Conservation (phyloP, 1,139 yeast species). For the Protomyces gravidus region DNA sequence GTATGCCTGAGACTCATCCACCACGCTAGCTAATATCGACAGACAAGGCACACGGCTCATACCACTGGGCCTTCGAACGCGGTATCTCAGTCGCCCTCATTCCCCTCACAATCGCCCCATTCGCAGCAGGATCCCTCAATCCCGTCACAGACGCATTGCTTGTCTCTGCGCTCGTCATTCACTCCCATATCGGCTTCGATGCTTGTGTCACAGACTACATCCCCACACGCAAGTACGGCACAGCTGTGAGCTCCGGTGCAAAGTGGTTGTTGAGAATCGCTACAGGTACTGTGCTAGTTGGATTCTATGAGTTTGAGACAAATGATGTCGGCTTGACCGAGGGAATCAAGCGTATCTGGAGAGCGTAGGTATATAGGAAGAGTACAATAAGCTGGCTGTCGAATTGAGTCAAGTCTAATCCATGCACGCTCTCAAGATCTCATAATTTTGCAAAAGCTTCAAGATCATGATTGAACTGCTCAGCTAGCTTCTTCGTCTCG, state of each 20-base stretch:
- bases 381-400: no score
- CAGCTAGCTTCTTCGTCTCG: no score
- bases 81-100: slow-evolving; percentile 60
- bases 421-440: no score
- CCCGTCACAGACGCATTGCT: slow-evolving; percentile 71
- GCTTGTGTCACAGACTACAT: slow-evolving; percentile 86
- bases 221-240: slow-evolving; percentile 76
- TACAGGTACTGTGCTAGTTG: slow-evolving; percentile 63
- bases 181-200: slow-evolving; percentile 75
- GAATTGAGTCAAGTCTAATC: no score
- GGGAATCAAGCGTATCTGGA: slow-evolving; percentile 45
- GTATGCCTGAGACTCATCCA: slow-evolving; percentile 38
- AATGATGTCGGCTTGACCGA: slow-evolving; percentile 58
- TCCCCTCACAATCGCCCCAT: slow-evolving; percentile 73
- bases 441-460: no score
- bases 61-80: slow-evolving; percentile 85
- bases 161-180: slow-evolving; percentile 60
- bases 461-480: no score
- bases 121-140: slow-evolving; percentile 58
- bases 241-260: slow-evolving; percentile 47
- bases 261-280: slow-evolving; percentile 65
- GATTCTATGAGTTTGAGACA: slow-evolving; percentile 76
- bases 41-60: slow-evolving; percentile 61
- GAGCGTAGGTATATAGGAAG: slow-evolving; percentile 41
- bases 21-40: not conserved